A percentile compares a stretch with the other conserved stretches of the same genome.
These are phyloP conservation scores for Globisporangium spiculum DNA, from an alignment of 352 stramenopile species.

Conservation along the genomic window DNA sequence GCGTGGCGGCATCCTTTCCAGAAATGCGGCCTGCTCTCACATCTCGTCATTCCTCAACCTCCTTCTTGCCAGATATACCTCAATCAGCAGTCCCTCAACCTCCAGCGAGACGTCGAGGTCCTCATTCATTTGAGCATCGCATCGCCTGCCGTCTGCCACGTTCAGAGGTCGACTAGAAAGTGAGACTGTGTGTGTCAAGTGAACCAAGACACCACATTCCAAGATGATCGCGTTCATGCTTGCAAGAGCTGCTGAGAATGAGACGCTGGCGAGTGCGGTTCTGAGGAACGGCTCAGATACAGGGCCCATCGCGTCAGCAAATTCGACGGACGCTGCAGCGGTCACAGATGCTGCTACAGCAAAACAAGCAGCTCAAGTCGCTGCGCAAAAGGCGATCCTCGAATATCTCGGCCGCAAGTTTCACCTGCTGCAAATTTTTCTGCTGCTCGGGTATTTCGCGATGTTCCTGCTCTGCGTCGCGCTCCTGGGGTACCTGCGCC, in stretches of 20 bases:
- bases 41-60: constrained; percentile 4
- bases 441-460: constrained; percentile 4
- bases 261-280: neutral
- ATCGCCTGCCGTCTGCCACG: neutral
- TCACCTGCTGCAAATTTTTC: constrained; percentile 6
- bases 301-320: neutral
- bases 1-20: neutral
- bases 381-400: neutral
- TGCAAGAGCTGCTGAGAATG: neutral
- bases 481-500: constrained; percentile 46
- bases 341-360: neutral
- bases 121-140: neutral
- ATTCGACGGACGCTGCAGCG: neutral
- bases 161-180: neutral
- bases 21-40: neutral
- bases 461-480: constrained; percentile 9
- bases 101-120: neutral
- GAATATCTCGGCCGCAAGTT: constrained; percentile 14
- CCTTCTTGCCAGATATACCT: neutral
- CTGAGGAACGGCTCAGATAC: neutral
- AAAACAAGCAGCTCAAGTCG: neutral
- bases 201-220: neutral
- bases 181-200: neutral
- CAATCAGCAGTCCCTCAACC: neutral
- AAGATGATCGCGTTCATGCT: constrained; percentile 9